Base-by-base conservation (phyloP, 768 basidiomycete species). In the Nevesoporus exiguus region DNA sequence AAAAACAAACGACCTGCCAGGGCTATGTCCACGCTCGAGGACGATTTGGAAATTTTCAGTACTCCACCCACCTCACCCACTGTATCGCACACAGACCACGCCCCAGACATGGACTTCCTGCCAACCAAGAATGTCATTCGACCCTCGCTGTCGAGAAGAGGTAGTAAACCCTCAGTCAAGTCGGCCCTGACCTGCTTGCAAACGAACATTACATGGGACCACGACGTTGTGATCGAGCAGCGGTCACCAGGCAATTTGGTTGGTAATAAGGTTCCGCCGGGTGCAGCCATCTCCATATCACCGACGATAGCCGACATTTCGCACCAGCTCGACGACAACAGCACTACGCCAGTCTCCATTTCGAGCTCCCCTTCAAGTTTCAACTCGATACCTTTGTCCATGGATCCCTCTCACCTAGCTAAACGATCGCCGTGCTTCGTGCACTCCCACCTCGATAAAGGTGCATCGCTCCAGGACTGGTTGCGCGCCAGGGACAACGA, bases 401-500 rank as follows among this genome's bases (percentile, higher is more conserved):
- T 71, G 64, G 55, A 71, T 47, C 24, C 66, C 3, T 60, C 58
- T 14, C 54, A 54, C 36, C n/a, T 57, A 2, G 61, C 66, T 9
- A 46, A 22, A 4, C 74, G 78, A 42, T 93, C 91, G 0, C 94
- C 94, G 10, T 97, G 93, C 67, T 96, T 94, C 71, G 85, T 98
- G 34, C 94, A 98, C 74, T 93, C 90, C 0, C 83, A 90, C 60
- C 86, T 98, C 45, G 90, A 96, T 70, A 85, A 87, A 63, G 84
- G 83, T 39, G 85, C 84, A 5, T 86, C 89, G 9, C 76, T 93
- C 41, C 80, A 83, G 34, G 89, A 90, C 56, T 93, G 88, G 84
- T 71, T 92, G 52, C 77, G 77, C 30, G 64, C 73, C 47, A 70
- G 69, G 24, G 67, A 67, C 45, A 41, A 40, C 24, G 65, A 68